Base-by-base conservation (phyloP, 768 basidiomycete genomes). In the Scleroderma bovista region DNA sequence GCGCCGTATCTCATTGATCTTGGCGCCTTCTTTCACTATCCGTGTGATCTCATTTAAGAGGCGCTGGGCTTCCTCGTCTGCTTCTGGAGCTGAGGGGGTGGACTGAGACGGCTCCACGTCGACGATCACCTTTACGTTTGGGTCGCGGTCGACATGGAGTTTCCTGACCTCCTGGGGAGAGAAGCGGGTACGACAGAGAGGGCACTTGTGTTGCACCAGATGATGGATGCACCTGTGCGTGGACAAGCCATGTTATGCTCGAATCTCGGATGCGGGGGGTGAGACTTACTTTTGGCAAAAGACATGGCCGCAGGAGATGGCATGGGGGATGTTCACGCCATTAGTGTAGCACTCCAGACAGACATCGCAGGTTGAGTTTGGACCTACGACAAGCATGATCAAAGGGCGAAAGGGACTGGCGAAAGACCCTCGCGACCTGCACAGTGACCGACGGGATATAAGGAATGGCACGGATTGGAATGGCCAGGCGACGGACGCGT, bases 351-450 rank as follows among this genome's bases (percentile, higher is more conserved):
- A 65, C 57, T 88, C 86, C 57, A 83, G 74, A 69, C 87, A 89
- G 60, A 88, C 77, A 69, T 88, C 86, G 75, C 86, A 89, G 44
- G 73, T 71, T 59, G 86, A 87, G 59, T 75, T 76, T 52, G 78
- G 61, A 58, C 78, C 77, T 63, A 86, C 63, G 64, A 76, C 78
- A 59, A 88, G 76, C 88, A 88, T 88, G 69, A 66, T 69, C 41
- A 47, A 55, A 19, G 37, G 49, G 44, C 32, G 47, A 55, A 40
- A 57, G 62, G 67, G 67, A 69, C 65, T 67, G 63, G 59, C 51
- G 54, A 67, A 67, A 65, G 67, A 67, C 65, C 67, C 65, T 51
- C 44, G 8, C 52, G 46, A 50, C 45, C 46, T 51, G 41, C 31
- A 40, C 7, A 47, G 55, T 33, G 51, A 47, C 24, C 31, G 37